Conservation (phyloP, 805 yeast species). For the Komagataella pseudopastoris region DNA sequence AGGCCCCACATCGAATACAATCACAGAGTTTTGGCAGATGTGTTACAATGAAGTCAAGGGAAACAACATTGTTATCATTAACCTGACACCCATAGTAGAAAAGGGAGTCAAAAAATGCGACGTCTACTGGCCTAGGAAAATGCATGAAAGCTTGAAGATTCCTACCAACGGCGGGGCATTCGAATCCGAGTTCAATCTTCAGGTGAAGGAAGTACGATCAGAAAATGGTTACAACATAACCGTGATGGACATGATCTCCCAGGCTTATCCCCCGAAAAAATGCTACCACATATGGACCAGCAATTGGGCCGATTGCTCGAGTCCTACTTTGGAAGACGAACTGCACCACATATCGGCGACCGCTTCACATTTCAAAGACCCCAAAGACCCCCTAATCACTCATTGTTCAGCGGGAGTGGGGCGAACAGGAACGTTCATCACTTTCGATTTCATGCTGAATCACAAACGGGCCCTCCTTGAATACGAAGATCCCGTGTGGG, state of each 20-base stretch:
- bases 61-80: slow-evolving; percentile 35
- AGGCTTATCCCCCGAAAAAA: slow-evolving; percentile 7
- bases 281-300: slow-evolving; percentile 26
- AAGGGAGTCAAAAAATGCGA: slow-evolving; percentile 24
- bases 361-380: slow-evolving; percentile 6
- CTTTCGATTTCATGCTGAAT: slow-evolving; percentile 19
- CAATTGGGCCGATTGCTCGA: slow-evolving; percentile 30
- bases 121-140: slow-evolving; percentile 21
- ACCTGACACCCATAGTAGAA: slow-evolving; percentile 58
- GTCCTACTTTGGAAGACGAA: slow-evolving; percentile 21
- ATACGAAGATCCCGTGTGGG: slow-evolving; percentile 24
- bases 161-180: slow-evolving; percentile 2
- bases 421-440: slow-evolving; percentile 26
- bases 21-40: slow-evolving; percentile 33
- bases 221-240: neutral
- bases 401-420: slow-evolving; percentile 40
- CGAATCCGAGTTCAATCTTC: slow-evolving; percentile 2
- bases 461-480: neutral
- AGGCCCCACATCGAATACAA: slow-evolving; percentile 36
- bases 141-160: slow-evolving; percentile 2
- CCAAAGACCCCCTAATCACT: slow-evolving; percentile 11
- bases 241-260: slow-evolving; percentile 1
- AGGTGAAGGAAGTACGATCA: slow-evolving; percentile 5
- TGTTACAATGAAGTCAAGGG: slow-evolving; percentile 12
- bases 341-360: slow-evolving; percentile 11